Base-by-base conservation (phyloP, 139 green algal species). In the Coelastrella sp. region DNA sequence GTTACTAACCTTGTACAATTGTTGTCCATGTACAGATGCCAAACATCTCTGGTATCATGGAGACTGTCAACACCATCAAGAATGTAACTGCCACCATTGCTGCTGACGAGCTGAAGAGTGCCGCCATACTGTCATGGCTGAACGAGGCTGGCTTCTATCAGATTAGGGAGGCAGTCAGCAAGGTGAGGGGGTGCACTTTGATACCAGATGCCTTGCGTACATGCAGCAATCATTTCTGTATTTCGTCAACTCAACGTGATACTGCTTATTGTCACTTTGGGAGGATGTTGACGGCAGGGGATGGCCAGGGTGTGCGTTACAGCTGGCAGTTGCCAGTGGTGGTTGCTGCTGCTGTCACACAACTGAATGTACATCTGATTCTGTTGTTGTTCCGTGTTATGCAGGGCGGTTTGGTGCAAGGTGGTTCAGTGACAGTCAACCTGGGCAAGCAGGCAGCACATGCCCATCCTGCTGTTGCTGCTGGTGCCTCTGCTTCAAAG, bases 131-230 rank as follows among this genome's bases (percentile, higher is more conserved):
- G 40, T 17, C 59, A 4, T 71, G 57, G 78, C 78, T 84, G 25
- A 84, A 66, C 27, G 30, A 84, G 3, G 62, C 78, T 34, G 78
- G 78, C 62, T 71, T 76, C n/a, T 73, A 84, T 8, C 40, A 35
- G 25, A 32, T 84, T n/a, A 35, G 50, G 38, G n/a, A 51, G 19
- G 40, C 51, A 37, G 75, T 82, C 17, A 27, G 30, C 53, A 71
- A 53, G 21, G 34, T 50, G n/a, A 4, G 35, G 21, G 9, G 32
- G 66, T 13, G 66, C 34, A 45, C 9, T 17, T 17, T 25, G 6
- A 32, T 30, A 21, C 15, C 8, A 11, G 45, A 11, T 21, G 11
- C 8, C 45, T 21, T 21, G 45, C 45, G 8, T 53, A 53, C 8
- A 11, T 53, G n/a, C n/a, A n/a, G n/a, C n/a, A n/a, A n/a, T n/a